Conservation (phyloP, 441 rosid species). For the Eruca vesicaria region DNA sequence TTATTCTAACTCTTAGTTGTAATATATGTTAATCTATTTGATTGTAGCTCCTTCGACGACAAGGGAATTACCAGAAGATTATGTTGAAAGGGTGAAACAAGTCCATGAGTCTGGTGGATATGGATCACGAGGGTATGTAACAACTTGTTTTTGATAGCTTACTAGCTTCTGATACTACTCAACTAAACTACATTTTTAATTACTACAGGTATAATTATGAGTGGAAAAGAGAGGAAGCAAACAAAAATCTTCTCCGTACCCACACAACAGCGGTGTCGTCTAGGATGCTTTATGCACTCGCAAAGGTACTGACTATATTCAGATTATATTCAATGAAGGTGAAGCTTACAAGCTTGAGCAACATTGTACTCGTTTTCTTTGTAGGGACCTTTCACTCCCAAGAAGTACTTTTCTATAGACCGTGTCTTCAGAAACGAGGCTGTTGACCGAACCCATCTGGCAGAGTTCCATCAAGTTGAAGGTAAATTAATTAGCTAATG, state of each 20-base stretch:
- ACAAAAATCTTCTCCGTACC: slow-evolving; percentile 87
- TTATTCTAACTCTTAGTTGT: not conserved
- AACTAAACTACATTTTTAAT: not conserved
- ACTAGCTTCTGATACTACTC: not conserved
- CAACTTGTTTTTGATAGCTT: too few species aligned
- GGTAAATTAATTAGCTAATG: slow-evolving; percentile 11
- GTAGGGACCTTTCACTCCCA: slow-evolving; percentile 66
- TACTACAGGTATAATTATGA: slow-evolving; percentile 60
- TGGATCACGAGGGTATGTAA: slow-evolving; percentile 84
- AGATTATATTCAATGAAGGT: slow-evolving; percentile 1
- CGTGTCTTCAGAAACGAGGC: slow-evolving; percentile 98
- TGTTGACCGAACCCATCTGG: slow-evolving; percentile 89
- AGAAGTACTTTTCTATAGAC: slow-evolving; percentile 91
- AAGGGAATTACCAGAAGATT: slow-evolving; percentile 78
- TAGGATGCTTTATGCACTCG: slow-evolving; percentile 83
- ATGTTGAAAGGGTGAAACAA: slow-evolving; percentile 69
- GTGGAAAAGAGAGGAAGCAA: slow-evolving; percentile 97
- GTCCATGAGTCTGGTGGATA: slow-evolving; percentile 87
- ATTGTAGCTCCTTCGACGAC: slow-evolving; percentile 75
- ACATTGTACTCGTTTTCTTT: slow-evolving; percentile 2
- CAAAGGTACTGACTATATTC: slow-evolving; percentile 59
- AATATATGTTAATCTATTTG: slow-evolving; percentile 5
- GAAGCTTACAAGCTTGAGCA: slow-evolving; percentile 7
- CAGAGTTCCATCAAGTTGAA: slow-evolving; percentile 97
- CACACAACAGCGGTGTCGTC: slow-evolving; percentile 95